Evolutionary conservation across 768 basidiomycete species (phyloP), one percentile per base, ranked within the genome.

Genomic region (Leccinellum rugosiceps): DNA sequence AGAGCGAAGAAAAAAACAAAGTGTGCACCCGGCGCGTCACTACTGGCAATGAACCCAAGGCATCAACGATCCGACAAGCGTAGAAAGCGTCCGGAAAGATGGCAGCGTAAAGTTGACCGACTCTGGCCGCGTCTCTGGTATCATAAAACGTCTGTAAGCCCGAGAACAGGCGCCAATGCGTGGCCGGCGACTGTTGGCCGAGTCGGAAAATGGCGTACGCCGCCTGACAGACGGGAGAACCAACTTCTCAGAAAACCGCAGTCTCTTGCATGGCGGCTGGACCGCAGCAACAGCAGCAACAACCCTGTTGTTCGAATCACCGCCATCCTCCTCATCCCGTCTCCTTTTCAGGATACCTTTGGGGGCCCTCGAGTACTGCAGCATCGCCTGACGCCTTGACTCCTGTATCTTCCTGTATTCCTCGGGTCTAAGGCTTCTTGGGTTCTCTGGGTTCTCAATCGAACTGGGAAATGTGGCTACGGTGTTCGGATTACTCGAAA

Each of bases 61-160:
- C 61, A 72, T 67, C 52, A 74, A 19, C 3, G 68, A 67, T 21
- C 69, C 71, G 43, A 72, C 66, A 4, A 74, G 68, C 32, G 61
- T 58, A 7, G 72, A 73, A n/a, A 72, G 48, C 38, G 65, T 74
- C 21, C 68, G 64, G 17, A 73, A 53, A 17, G 72, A 73, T 10
- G 71, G 71, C 6, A 72, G 61, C 0, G 67, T 70, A n/a, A 72
- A 71, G 44, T 72, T 58, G 9, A 74, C 56, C 55, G 60, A 52
- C 52, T 72, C 63, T 6, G 60, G 63, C 47, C 60, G 66, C 21
- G 44, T 32, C 7, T n/a, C 14, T 3, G 56, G 44, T 13, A 17
- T 45, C 43, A n/a, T 56, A 2, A 35, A 6, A 1, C 68, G 69
- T 25, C 57, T 64, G 45, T 59, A 58, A 0, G 52, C 44, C 14